These are phyloP conservation scores for Penicillium nordicum DNA, from an alignment of 2,329 filamentous ascomycete genomes.

Conservation along the genomic window DNA sequence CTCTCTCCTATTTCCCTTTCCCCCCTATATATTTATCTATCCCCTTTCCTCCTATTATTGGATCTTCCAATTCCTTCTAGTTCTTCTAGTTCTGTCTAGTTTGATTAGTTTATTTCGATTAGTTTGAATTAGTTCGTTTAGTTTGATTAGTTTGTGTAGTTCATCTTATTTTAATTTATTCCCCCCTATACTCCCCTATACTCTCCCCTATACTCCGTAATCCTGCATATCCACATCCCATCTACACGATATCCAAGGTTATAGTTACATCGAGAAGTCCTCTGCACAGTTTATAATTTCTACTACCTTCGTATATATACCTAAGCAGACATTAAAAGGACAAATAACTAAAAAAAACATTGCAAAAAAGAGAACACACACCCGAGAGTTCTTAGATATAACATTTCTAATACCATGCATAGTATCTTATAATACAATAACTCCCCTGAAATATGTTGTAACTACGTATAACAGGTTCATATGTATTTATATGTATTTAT, in stretches of 20 bases:
- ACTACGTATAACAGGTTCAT: not conserved
- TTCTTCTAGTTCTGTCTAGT: not conserved
- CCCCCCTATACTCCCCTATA: not conserved
- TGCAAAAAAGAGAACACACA: no score
- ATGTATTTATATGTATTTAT: not conserved
- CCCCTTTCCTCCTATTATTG: not conserved
- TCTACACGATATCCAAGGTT: not conserved
- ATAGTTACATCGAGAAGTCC: no score
- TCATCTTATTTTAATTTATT: not conserved
- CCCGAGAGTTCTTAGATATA: no score
- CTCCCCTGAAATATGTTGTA: not conserved
- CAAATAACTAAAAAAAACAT: not conserved
- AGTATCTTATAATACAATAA: not conserved
- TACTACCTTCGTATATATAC: not conserved
- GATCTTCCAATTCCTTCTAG: not conserved
- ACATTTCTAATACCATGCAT: no score
- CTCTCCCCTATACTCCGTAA: not conserved
- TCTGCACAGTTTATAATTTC: not conserved
- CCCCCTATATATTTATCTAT: not conserved
- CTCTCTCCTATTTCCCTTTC: not conserved
- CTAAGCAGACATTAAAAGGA: not conserved
- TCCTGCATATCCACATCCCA: not conserved
- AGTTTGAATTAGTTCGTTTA: not conserved
- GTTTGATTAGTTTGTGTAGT: not conserved
- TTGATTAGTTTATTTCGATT: not conserved